Evolutionary conservation across 345 rosid species (phyloP).

Genomic region (Eucalyptus regnans): DNA sequence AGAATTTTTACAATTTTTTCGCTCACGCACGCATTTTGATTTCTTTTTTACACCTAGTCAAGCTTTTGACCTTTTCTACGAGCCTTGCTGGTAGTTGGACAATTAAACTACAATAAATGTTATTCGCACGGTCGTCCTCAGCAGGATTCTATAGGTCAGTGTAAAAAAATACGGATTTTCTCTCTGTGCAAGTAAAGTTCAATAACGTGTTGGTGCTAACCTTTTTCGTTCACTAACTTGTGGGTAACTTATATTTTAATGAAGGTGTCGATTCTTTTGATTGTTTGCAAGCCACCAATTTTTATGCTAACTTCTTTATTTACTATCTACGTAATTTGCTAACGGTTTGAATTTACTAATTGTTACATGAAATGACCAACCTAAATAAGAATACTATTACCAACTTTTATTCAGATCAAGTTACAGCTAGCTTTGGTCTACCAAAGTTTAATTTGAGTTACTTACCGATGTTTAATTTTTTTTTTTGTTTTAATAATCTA

Average conservation of each 20-base stretch:
- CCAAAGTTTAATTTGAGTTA: background rate
- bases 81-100: background rate
- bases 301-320: background rate
- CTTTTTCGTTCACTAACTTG: background rate
- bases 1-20: background rate
- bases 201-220: background rate
- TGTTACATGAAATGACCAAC: background rate
- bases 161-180: too few species aligned
- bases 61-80: background rate
- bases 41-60: background rate
- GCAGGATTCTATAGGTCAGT: background rate
- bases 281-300: background rate
- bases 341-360: background rate
- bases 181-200: background rate
- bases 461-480: background rate
- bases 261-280: background rate
- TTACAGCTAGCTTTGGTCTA: background rate
- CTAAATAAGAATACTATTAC: background rate
- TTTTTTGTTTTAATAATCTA: background rate
- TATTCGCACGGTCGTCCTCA: background rate
- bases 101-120: background rate
- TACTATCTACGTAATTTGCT: background rate
- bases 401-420: background rate
- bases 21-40: background rate
- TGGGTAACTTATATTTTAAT: background rate